A percentile compares a stretch with the other conserved stretches of the same genome.
phyloP scores from a whole-genome alignment of 2,329 filamentous ascomycete species.

The Alternaria panax region DNA sequence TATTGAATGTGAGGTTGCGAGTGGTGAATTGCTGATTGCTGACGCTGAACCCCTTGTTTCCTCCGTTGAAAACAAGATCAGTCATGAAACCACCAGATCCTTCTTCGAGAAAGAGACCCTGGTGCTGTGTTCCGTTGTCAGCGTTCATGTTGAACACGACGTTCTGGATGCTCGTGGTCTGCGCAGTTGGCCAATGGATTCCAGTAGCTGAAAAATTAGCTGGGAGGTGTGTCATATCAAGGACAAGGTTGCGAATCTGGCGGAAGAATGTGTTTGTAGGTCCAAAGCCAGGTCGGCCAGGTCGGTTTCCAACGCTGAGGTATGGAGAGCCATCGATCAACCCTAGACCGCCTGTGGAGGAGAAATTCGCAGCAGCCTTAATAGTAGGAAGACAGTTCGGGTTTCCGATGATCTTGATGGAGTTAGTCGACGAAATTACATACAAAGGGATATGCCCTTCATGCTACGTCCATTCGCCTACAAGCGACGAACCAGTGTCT shows the following conservation, averaged over 20 bases:
- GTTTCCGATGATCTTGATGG: conserved; percentile 61
- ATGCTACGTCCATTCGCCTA: neutral
- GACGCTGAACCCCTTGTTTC: conserved; percentile 50
- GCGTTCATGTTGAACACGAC: conserved; percentile 55
- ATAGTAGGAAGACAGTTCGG: conserved; percentile 64
- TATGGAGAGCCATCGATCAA: conserved; percentile 67
- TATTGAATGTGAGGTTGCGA: conserved; percentile 62
- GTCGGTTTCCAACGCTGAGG: conserved; percentile 35
- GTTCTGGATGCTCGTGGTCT: conserved; percentile 56
- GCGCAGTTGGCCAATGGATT: conserved; percentile 57
- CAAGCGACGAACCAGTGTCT: neutral
- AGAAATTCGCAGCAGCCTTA: conserved; percentile 61
- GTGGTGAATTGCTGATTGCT: conserved; percentile 64
- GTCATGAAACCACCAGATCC: conserved; percentile 57
- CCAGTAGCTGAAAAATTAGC: conserved; percentile 55
- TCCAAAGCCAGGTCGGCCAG: conserved; percentile 50
- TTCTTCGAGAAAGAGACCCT: conserved; percentile 55
- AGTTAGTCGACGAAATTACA: conserved; percentile 6
- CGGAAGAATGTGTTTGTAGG: conserved; percentile 70
- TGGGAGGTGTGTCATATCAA: conserved; percentile 64
- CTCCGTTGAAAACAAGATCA: conserved; percentile 56
- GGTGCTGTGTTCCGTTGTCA: conserved; percentile 55
- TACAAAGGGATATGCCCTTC: neutral
- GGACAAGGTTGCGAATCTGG: conserved; percentile 69
- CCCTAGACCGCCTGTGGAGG: conserved; percentile 54